Evolutionary conservation across 2,329 filamentous ascomycete genomes (phyloP).

Genomic region (Ophiocordyceps sinensis): DNA sequence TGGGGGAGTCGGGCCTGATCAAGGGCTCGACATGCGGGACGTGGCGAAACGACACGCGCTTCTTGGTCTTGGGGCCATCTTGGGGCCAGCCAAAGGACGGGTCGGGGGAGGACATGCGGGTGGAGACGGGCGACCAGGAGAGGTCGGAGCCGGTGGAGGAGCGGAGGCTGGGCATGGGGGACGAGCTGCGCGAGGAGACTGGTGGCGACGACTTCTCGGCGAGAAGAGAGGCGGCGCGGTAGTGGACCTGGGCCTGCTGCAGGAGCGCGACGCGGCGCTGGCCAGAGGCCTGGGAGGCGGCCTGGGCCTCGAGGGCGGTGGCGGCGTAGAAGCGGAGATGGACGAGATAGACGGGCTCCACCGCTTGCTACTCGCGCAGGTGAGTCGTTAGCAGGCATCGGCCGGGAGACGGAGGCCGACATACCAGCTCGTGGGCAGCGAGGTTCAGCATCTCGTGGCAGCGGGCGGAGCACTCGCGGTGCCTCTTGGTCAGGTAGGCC

Average conservation of each 20-base stretch:
- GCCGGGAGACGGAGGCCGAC: not conserved
- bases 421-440: slow-evolving; percentile 19
- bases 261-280: slow-evolving; percentile 32
- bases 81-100: slow-evolving; percentile 17
- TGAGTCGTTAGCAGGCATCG: not conserved
- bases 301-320: slow-evolving; percentile 42
- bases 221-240: slow-evolving; percentile 31
- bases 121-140: slow-evolving; percentile 28
- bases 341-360: slow-evolving; percentile 40
- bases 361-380: slow-evolving; percentile 13
- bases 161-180: slow-evolving; percentile 23
- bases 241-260: slow-evolving; percentile 36
- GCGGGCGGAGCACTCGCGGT: slow-evolving; percentile 35
- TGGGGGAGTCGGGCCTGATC: slow-evolving; percentile 45
- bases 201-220: slow-evolving; percentile 24
- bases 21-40: slow-evolving; percentile 26
- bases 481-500: slow-evolving; percentile 34
- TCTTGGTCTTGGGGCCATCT: slow-evolving; percentile 13
- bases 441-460: slow-evolving; percentile 39
- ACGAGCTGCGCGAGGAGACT: slow-evolving; percentile 25
- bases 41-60: slow-evolving; percentile 23
- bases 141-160: slow-evolving; percentile 32
- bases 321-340: slow-evolving; percentile 50
- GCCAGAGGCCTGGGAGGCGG: slow-evolving; percentile 26
- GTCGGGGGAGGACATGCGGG: slow-evolving; percentile 30